These are phyloP conservation scores for Penicillium psychrosexuale DNA, from an alignment of 2,329 filamentous ascomycete genomes.

Conservation along the genomic window DNA sequence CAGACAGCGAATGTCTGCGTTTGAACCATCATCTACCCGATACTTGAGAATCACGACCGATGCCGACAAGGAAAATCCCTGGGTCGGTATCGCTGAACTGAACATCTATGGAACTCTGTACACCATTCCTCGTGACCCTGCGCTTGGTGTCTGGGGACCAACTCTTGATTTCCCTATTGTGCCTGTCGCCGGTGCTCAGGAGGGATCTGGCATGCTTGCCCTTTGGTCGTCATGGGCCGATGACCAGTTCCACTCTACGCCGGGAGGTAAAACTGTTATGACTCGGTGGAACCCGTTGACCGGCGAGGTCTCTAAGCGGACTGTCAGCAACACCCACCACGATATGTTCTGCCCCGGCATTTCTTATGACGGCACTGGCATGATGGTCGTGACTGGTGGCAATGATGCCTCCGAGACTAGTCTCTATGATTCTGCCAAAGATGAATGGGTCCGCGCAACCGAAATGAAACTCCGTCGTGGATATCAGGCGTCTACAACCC, in stretches of 20 bases:
- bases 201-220: constrained; percentile 13
- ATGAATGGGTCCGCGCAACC: constrained; percentile 33
- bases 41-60: constrained; percentile 6
- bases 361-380: constrained; percentile 48
- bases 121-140: constrained; percentile 13
- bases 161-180: constrained; percentile 29
- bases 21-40: constrained; percentile 6
- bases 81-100: constrained; percentile 9
- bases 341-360: constrained; percentile 47
- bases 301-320: constrained; percentile 10
- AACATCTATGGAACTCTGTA: constrained; percentile 11
- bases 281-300: constrained; percentile 13
- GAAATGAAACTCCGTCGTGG: constrained; percentile 50
- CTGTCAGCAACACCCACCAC: constrained; percentile 24
- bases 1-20: constrained; percentile 9
- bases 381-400: constrained; percentile 55
- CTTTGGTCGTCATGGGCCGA: constrained; percentile 20
- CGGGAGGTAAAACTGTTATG: constrained; percentile 19
- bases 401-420: constrained; percentile 49
- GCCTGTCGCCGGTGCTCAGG: constrained; percentile 23
- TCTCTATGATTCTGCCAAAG: constrained; percentile 34
- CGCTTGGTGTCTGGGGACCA: constrained; percentile 25
- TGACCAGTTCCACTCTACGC: constrained; percentile 14
- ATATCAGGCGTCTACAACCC: constrained; percentile 52
- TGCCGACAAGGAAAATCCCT: not conserved